Conservation (phyloP, 305 asterid species). For the Solanum hybrid region DNA sequence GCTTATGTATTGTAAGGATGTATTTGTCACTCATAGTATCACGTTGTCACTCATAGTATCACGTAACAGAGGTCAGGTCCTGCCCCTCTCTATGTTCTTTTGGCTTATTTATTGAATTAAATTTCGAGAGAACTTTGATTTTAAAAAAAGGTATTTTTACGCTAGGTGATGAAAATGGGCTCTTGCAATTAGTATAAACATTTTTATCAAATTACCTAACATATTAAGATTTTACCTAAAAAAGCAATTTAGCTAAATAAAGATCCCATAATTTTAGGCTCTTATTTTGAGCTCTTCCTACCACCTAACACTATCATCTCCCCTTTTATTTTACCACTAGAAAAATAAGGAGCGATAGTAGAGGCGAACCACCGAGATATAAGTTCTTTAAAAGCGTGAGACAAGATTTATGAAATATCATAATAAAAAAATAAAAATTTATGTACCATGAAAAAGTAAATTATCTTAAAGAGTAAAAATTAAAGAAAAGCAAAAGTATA, state of each 20-base stretch:
- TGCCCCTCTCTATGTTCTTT: background rate
- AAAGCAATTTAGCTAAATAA: background rate
- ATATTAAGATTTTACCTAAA: background rate
- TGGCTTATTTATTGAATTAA: no score
- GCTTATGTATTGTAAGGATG: background rate
- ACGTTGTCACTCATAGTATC: background rate
- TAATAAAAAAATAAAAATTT: no score
- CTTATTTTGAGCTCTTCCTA: background rate
- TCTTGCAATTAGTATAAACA: background rate
- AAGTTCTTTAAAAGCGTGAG: background rate
- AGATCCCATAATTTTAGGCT: background rate
- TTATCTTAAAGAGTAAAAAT: no score
- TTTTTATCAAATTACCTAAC: background rate
- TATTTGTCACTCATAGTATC: background rate
- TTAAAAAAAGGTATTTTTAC: background rate
- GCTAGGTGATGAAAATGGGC: background rate
- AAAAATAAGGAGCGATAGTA: background rate
- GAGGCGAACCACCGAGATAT: background rate
- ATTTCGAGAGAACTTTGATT: no score
- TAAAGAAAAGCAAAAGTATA: no score
- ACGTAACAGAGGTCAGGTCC: background rate
- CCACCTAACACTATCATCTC: background rate
- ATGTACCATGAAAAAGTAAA: background rate
- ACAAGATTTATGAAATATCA: background rate
- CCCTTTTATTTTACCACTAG: background rate